These are phyloP conservation scores for Candida cerambycidarum DNA, from an alignment of 805 yeast genomes.

Conservation along the genomic window DNA sequence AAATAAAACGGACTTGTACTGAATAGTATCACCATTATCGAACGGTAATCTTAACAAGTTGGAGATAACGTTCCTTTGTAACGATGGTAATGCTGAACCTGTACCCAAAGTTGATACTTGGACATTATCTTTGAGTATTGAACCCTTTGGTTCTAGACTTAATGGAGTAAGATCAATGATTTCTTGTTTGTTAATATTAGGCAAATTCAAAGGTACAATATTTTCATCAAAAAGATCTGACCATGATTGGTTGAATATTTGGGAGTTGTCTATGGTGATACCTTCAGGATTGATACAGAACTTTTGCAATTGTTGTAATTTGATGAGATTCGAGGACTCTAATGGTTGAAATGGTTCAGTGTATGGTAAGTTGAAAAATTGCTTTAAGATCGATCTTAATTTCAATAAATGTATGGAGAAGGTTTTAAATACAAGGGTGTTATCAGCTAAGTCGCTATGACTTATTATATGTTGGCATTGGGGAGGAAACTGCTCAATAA, in stretches of 20 bases:
- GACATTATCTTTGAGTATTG: conserved; percentile 48
- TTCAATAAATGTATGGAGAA: conserved; percentile 55
- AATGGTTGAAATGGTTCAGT: conserved; percentile 20
- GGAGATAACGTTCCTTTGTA: conserved; percentile 80
- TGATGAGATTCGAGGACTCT: conserved; percentile 11
- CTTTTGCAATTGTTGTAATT: conserved; percentile 34
- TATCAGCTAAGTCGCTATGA: conserved; percentile 65
- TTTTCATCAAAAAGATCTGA: conserved; percentile 31
- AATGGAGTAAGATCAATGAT: conserved; percentile 21
- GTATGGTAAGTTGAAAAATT: conserved; percentile 43
- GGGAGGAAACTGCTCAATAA: conserved; percentile 55
- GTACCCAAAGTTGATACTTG: conserved; percentile 84
- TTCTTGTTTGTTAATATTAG: conserved; percentile 14
- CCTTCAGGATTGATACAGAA: conserved; percentile 24
- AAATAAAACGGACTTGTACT: conserved; percentile 52
- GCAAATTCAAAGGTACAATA: conserved; percentile 20
- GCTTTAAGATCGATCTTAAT: conserved; percentile 52
- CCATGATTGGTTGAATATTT: conserved; percentile 26
- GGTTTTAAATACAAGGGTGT: conserved; percentile 57
- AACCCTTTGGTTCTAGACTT: conserved; percentile 17
- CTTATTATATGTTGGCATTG: conserved; percentile 63
- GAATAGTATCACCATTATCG: conserved; percentile 18
- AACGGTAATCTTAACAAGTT: conserved; percentile 73
- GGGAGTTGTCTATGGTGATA: conserved; percentile 21
- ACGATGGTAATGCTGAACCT: conserved; percentile 87